Evolutionary conservation across 2,329 filamentous ascomycete genomes (phyloP), one percentile per base, ranked within the genome.

Genomic region (Xylariaceae sp.): DNA sequence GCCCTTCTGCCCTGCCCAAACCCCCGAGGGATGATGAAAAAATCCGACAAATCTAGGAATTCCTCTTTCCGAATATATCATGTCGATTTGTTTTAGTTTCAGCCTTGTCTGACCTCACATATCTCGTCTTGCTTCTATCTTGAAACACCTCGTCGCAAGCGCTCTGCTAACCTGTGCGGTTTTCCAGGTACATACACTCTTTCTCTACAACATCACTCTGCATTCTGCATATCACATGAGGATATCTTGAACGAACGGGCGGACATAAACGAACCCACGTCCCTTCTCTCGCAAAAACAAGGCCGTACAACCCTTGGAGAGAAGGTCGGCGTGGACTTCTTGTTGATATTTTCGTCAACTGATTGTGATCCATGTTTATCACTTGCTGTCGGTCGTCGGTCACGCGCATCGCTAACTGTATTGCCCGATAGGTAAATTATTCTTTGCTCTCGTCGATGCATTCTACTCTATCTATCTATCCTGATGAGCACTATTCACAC

Each of bases 221-320:
- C 55, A 53, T 67, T 67, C 23, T 30, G 23, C 23, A 30, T 30
- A 30, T 30, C 63, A 69, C 70, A 80, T 85, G 83, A 86, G 77
- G 83, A 85, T 81, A 76, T 75, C 74, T 84, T 85, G 82, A 84
- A 85, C 83, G 83, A 85, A 85, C 83, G 83, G 83, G 83, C 83
- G 83, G 83, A 85, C 83, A 85, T 83, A 84, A 82, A 77, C 75
- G 81, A 83, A 80, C 77, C 78, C 71, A 70, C 75, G 72, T 73
- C 69, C 70, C 75, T 73, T 71, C 73, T 76, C 71, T 75, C 75
- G 73, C 73, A 70, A 74, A 80, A 80, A 82, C 82, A 75, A 79
- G 82, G 78, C 74, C 79, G 81, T 85, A 85, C 82, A 86, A 82
- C 75, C 80, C 79, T 78, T 79, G 81, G 82, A 78, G 78, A 75